Conservation (phyloP, 257 asterid genomes). For the Orobanche coerulescens region DNA sequence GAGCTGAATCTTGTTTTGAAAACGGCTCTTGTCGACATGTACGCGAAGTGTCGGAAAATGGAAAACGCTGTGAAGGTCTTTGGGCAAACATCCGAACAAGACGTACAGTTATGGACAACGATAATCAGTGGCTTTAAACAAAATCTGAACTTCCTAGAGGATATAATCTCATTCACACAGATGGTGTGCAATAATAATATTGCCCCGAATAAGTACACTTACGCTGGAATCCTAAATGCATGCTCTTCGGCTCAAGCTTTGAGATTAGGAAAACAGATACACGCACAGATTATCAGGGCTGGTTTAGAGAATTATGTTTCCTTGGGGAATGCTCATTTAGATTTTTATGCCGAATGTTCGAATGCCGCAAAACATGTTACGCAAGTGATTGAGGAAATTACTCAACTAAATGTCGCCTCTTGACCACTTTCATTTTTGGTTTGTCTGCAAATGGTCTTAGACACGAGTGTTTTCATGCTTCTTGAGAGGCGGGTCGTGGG, state of each 20-base stretch:
- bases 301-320: slow-evolving; percentile 25
- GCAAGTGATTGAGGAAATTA: slow-evolving; percentile 18
- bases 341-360: slow-evolving; percentile 26
- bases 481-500: slow-evolving; percentile 25
- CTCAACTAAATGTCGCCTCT: slow-evolving; percentile 20
- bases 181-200: slow-evolving; percentile 18
- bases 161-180: slow-evolving; percentile 18
- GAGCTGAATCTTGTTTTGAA: slow-evolving; percentile 26
- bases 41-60: slow-evolving; percentile 25
- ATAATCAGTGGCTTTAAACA: slow-evolving; percentile 17
- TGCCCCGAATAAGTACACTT: slow-evolving; percentile 23
- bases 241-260: slow-evolving; percentile 23
- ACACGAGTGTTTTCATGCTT: slow-evolving; percentile 27
- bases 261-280: slow-evolving; percentile 24
- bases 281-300: slow-evolving; percentile 17
- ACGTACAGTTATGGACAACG: slow-evolving; percentile 27
- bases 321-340: slow-evolving; percentile 26
- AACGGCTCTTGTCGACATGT: slow-evolving; percentile 30
- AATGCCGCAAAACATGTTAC: slow-evolving; percentile 15
- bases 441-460: slow-evolving; percentile 22
- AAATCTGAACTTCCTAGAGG: slow-evolving; percentile 11
- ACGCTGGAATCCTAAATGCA: slow-evolving; percentile 23
- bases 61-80: slow-evolving; percentile 26
- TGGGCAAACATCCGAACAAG: slow-evolving; percentile 27
- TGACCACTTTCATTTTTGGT: slow-evolving; percentile 30